Base-by-base conservation (phyloP, 2,329 filamentous ascomycete genomes). In the Taxawa tesnikishii region DNA sequence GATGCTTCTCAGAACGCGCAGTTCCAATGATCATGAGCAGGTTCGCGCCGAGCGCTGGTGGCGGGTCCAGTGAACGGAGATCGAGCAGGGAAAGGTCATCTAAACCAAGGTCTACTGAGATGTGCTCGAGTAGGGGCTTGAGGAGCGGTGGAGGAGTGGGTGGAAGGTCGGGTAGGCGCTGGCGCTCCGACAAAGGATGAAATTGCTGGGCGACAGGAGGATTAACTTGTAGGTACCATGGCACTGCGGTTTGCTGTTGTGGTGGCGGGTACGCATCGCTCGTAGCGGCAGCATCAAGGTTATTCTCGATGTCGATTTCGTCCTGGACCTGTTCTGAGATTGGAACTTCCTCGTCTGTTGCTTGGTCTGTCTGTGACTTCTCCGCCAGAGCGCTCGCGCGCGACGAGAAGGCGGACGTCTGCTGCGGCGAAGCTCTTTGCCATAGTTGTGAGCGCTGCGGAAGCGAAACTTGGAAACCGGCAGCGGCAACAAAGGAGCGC, bases 1-100 rank as follows among this genome's bases (percentile, higher is more conserved):
- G 65, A 60, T 98, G 90, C 32, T 88, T 85, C 55, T 94, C 83
- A 47, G 83, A 92, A 37, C 90, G 79, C 10, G 88, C 83, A 6
- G 85, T 94, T 25, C 81, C 85, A 41, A 98, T 75, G 17, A 98
- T 60, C 90, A 96, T 96, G 33, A 98, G 69, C 16, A 94, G 68
- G 46, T 88, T 87, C 2, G 83, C 74, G 2, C 90, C 90, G 2
- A 98, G 68, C 0, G 87, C 87, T 1, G 88, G 78, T 0, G 87
- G 82, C 1, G 87, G 85, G 45, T 94, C 82, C 30, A 96, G 67
- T 23, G 73, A 62, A 35, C 90, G 83, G 18, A 98, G 66, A 50
- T 98, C 90, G 29, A 94, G 65, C 5, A 98, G 58, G 1, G 68
- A 68, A 28, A 98, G 64, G 35, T 85, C 73, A 50, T 94, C 84